Conservation (phyloP, 495 filamentous ascomycete species). For the Glonium stellatum region DNA sequence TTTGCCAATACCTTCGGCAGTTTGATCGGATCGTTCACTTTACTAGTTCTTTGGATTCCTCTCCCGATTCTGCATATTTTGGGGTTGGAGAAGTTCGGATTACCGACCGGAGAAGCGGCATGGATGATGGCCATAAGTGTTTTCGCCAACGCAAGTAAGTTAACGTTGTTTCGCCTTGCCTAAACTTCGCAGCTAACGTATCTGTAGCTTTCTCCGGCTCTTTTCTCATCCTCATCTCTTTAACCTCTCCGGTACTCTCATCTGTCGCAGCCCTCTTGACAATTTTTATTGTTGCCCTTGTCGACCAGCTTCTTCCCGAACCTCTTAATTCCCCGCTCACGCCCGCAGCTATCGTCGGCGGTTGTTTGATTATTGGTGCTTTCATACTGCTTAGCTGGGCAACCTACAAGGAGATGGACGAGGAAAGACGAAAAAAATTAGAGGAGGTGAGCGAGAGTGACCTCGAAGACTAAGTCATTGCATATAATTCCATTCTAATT, state of each 20-base stretch:
- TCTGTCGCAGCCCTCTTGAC: conserved; percentile 89
- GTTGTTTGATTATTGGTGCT: conserved; percentile 74
- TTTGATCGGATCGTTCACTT: conserved; percentile 75
- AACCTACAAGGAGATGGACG: conserved; percentile 84
- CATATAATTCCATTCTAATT: not conserved
- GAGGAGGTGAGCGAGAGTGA: conserved; percentile 40
- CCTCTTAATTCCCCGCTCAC: conserved; percentile 62
- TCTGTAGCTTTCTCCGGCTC: conserved; percentile 71
- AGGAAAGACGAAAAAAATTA: conserved; percentile 60
- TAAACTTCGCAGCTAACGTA: conserved; percentile 1
- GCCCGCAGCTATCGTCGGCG: conserved; percentile 69
- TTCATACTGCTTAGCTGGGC: conserved; percentile 83
- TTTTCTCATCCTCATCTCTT: conserved; percentile 83
- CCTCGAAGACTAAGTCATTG: conserved; percentile 31
- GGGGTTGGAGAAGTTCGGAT: conserved; percentile 73
- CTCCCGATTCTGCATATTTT: conserved; percentile 72
- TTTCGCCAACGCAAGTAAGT: conserved; percentile 71
- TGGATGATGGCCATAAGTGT: conserved; percentile 75
- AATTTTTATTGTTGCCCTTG: conserved; percentile 90
- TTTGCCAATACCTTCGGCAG: conserved; percentile 90
- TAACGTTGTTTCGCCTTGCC: not conserved
- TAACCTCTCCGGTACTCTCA: conserved; percentile 86
- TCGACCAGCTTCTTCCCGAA: conserved; percentile 72
- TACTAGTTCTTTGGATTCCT: conserved; percentile 86
- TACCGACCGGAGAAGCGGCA: conserved; percentile 68